Evolutionary conservation across 2,329 filamentous ascomycete species (phyloP).

Genomic region (Fonsecaea multimorphosa): DNA sequence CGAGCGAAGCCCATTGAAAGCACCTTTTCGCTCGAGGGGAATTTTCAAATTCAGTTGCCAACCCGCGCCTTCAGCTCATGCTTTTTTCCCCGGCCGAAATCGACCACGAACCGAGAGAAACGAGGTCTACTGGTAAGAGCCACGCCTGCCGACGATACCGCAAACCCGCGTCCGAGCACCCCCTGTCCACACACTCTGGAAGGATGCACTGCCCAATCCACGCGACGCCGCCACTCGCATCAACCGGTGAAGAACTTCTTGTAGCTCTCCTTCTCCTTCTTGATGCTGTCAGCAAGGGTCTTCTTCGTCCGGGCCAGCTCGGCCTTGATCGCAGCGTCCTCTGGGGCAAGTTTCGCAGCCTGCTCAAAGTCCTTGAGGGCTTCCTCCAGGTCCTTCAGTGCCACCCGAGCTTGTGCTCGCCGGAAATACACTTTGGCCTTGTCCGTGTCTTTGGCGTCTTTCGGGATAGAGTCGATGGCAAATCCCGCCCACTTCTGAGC

Average conservation of each 20-base stretch:
- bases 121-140: background rate
- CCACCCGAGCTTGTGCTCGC: conserved; percentile 75
- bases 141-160: background rate
- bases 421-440: conserved; percentile 89
- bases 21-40: background rate
- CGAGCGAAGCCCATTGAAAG: background rate
- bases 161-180: background rate
- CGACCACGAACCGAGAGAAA: background rate
- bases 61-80: background rate
- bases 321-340: conserved; percentile 74
- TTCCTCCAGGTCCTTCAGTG: conserved; percentile 81
- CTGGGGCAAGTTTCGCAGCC: conserved; percentile 75
- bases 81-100: background rate
- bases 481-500: conserved; percentile 72
- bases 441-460: conserved; percentile 72
- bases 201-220: background rate
- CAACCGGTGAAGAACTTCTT: conserved; percentile 77
- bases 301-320: conserved; percentile 82
- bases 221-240: background rate
- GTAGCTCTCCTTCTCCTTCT: conserved; percentile 91
- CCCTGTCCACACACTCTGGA: background rate
- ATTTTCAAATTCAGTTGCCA: background rate
- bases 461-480: conserved; percentile 70
- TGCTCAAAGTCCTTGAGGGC: conserved; percentile 77
- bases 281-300: conserved; percentile 71